A percentile compares a stretch with the other conserved stretches of the same genome.
Conservation (phyloP, 1,284 basidiomycete genomes). For the Heterobasidion parviporum region DNA sequence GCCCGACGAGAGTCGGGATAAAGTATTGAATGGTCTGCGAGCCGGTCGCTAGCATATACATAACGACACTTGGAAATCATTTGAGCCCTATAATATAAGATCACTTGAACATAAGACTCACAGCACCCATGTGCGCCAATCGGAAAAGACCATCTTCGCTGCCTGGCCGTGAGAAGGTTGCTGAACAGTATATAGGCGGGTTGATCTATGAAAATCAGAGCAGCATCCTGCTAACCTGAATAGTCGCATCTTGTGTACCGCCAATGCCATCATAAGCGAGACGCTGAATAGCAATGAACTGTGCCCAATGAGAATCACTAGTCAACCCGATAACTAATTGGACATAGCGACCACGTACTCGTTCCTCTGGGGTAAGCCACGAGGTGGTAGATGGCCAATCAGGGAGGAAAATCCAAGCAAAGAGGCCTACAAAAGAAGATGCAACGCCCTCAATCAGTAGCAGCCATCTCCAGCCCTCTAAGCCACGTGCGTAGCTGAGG, state of each 20-base stretch:
- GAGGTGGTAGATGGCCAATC: conserved; percentile 29
- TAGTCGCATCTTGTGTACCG: conserved; percentile 14
- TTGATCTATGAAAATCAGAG: too few relatives aligned
- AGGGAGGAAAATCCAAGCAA: conserved; percentile 22
- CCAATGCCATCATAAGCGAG: conserved; percentile 28
- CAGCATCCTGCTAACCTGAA: background rate
- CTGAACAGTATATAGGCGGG: background rate
- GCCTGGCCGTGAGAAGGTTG: conserved; percentile 25
- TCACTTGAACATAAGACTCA: background rate
- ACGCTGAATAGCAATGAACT: conserved; percentile 28
- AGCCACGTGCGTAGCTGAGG: background rate
- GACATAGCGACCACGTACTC: conserved; percentile 3
- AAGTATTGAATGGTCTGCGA: conserved; percentile 37
- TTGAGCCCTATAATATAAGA: background rate
- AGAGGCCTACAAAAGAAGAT: conserved; percentile 18
- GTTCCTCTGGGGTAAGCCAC: conserved; percentile 30
- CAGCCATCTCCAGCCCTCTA: conserved; percentile 8
- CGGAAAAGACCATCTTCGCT: conserved; percentile 23
- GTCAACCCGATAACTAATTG: background rate
- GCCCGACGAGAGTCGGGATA: conserved; percentile 27
- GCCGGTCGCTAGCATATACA: conserved; percentile 28
- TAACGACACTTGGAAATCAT: conserved; percentile 15
- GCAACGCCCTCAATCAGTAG: conserved; percentile 24
- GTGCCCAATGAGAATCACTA: background rate
- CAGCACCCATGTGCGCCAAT: conserved; percentile 25